phyloP scores from a whole-genome alignment of 164 flowering plant species.

The Cinnamomum chago region DNA sequence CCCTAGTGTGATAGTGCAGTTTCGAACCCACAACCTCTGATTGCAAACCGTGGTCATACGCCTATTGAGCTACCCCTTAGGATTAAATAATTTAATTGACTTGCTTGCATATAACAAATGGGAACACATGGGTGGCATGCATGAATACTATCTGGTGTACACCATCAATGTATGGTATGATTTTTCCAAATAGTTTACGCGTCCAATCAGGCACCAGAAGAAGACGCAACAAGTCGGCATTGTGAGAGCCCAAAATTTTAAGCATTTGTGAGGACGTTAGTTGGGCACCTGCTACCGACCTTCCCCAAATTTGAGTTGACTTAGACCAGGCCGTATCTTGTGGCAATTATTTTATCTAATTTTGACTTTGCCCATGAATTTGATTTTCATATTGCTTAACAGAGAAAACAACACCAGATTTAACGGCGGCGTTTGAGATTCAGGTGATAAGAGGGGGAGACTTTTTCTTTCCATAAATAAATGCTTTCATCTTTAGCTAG shows the following conservation, averaged over 20 bases:
- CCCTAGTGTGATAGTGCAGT: too few species aligned
- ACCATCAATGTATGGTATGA: too few species aligned
- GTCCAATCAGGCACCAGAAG: background rate
- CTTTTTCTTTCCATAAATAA: background rate
- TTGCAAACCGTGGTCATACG: too few species aligned
- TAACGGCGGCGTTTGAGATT: slow-evolving; percentile 1
- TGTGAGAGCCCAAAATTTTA: background rate
- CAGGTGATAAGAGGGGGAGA: background rate
- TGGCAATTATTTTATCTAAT: background rate
- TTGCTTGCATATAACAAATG: background rate
- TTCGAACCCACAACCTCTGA: too few species aligned
- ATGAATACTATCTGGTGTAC: background rate
- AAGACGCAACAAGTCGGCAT: background rate
- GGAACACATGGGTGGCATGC: background rate
- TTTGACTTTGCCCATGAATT: background rate
- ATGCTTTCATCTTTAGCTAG: background rate
- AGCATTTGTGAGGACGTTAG: background rate
- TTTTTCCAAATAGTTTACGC: background rate
- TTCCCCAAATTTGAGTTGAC: background rate
- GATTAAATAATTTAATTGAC: background rate
- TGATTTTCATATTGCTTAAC: background rate
- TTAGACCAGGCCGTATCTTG: background rate
- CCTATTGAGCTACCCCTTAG: too few species aligned
- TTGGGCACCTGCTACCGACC: background rate
- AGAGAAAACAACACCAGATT: background rate